A percentile compares a stretch with the other conserved stretches of the same genome.
These are phyloP conservation scores for Henckelia pumila DNA, from an alignment of 257 asterid genomes.

Conservation along the genomic window DNA sequence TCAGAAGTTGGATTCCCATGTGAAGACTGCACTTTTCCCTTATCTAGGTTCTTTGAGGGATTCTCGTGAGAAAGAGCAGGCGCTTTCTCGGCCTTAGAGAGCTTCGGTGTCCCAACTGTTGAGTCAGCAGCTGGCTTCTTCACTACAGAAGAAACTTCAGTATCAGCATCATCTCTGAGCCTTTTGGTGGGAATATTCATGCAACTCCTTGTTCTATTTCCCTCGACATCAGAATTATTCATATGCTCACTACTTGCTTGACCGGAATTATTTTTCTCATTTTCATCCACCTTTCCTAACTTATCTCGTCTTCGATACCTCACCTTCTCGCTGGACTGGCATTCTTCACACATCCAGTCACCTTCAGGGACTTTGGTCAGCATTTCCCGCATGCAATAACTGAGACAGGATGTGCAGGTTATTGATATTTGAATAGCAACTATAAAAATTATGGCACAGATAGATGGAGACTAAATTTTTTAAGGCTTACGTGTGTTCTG, in stretches of 20 bases:
- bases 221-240: conserved; percentile 43
- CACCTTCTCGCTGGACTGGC: conserved; percentile 50
- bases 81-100: conserved; percentile 36
- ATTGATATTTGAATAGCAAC: conserved; percentile 19
- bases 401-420: conserved; percentile 34
- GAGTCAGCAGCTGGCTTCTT: conserved; percentile 62
- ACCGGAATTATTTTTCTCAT: conserved; percentile 50
- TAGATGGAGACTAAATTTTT: conserved; percentile 16
- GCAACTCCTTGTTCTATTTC: conserved; percentile 39
- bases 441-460: not conserved
- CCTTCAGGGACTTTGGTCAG: conserved; percentile 70
- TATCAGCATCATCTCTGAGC: conserved; percentile 59
- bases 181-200: conserved; percentile 54
- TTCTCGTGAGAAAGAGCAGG: conserved; percentile 55
- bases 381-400: conserved; percentile 89
- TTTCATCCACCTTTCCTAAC: conserved; percentile 39
- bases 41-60: conserved; percentile 57
- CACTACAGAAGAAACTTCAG: conserved; percentile 61
- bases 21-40: conserved; percentile 45
- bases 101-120: conserved; percentile 47
- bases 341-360: conserved; percentile 94
- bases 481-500: conserved; percentile 84
- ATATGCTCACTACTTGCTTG: conserved; percentile 45
- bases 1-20: conserved; percentile 39
- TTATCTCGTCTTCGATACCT: conserved; percentile 44